Base-by-base conservation (phyloP, 1,284 basidiomycete species). In the Fomitopsis palustris region DNA sequence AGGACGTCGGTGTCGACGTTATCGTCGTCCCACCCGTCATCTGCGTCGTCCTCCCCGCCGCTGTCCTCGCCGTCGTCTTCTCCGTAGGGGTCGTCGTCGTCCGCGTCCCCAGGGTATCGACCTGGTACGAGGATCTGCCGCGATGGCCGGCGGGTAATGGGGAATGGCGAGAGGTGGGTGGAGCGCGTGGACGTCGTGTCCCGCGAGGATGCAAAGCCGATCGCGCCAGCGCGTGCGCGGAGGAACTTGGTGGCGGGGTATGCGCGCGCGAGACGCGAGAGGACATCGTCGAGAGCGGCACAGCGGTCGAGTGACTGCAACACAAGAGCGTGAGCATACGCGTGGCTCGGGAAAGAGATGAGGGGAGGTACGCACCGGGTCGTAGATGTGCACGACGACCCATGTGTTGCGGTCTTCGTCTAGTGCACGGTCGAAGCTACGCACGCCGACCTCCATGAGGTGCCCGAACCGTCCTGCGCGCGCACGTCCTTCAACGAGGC, bases 361-460 rank as follows among this genome's bases (percentile, higher is more conserved):
- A 1, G 31, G 41, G 9, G 27, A 4, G 1, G 16, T n/a, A 78
- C 87, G 65, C 70, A 93, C 92, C 43, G 90, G 79, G 67, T 93
- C 90, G 67, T 93, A 95, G 7, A 95, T 78, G 72, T 95, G 92
- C 33, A 95, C 78, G 14, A 93, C 83, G 16, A 95, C 89, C 84
- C 88, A 92, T 4, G 85, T 81, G 2, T 81, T 82, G 55, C 74
- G 75, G 33, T 84, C 83, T 70, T 93, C 92, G 70, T 94, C 92
- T 4, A 95, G 85, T 2, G 92, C 90, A 54, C 77, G 75, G 55
- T 94, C 77, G 67, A 88, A 95, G 25, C 88, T 88, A 60, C 83
- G 79, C 61, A 84, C 73, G 0, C 90, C 92, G 4, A 95, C 88
- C 70, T 95, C 92, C 47, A 92, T 76, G 64, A 95, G 69, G 72